phyloP scores from a whole-genome alignment of 1,284 basidiomycete genomes.

The Naganishia sp. region DNA sequence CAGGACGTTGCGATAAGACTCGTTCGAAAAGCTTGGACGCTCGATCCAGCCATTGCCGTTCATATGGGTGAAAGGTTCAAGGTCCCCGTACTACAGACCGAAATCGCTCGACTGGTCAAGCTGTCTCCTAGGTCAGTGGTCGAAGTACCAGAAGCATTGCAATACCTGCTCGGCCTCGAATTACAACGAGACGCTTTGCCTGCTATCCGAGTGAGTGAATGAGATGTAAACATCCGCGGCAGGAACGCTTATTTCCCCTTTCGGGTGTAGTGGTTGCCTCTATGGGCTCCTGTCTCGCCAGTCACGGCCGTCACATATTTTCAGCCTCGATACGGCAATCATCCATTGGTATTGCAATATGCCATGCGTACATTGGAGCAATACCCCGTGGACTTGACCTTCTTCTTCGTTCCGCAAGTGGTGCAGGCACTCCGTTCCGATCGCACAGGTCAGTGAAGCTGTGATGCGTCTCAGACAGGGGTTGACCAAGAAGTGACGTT shows the following conservation, averaged over 20 bases:
- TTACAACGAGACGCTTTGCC: slow-evolving; percentile 62
- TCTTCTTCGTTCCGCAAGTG: slow-evolving; percentile 99
- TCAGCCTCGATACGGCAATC: slow-evolving; percentile 76
- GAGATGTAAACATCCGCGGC: not conserved
- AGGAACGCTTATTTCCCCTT: not conserved
- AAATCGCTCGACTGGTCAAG: slow-evolving; percentile 74
- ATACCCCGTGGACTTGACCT: slow-evolving; percentile 90
- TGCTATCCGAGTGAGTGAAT: slow-evolving; percentile 70
- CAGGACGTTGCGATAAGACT: slow-evolving; percentile 70
- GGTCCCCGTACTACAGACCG: slow-evolving; percentile 62
- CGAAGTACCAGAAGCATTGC: slow-evolving; percentile 74
- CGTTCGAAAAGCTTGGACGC: slow-evolving; percentile 76
- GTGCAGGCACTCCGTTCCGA: slow-evolving; percentile 93
- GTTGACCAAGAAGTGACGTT: not conserved
- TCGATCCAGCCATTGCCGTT: slow-evolving; percentile 79
- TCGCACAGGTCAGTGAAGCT: slow-evolving; percentile 65
- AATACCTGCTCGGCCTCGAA: slow-evolving; percentile 74
- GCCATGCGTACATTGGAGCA: slow-evolving; percentile 93
- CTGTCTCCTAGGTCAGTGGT: slow-evolving; percentile 71
- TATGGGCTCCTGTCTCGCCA: slow-evolving; percentile 89
- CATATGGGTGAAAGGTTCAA: slow-evolving; percentile 87
- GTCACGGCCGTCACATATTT: slow-evolving; percentile 84
- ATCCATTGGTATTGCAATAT: slow-evolving; percentile 90
- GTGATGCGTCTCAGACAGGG: too few species aligned
- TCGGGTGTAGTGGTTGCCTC: slow-evolving; percentile 67